phyloP scores from a whole-genome alignment of 2,329 filamentous ascomycete species.

The Metarhizium brunneum region DNA sequence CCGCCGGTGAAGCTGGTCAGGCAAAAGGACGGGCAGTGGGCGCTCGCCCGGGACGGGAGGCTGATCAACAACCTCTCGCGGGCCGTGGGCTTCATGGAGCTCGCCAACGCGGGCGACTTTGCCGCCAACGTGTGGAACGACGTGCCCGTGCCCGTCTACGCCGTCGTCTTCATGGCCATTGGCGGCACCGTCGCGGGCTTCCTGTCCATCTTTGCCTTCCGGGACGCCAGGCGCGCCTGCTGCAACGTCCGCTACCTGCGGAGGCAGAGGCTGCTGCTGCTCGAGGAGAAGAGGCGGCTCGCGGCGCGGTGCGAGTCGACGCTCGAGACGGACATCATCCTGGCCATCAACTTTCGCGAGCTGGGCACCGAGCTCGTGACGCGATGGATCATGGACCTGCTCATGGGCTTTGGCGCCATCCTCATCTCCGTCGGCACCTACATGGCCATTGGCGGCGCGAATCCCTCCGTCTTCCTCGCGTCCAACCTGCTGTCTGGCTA shows the following conservation, averaged over 20 bases:
- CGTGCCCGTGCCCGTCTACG: slow-evolving; percentile 37
- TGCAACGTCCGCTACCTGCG: slow-evolving; percentile 36
- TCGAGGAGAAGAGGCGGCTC: slow-evolving; percentile 10
- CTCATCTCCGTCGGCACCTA: slow-evolving; percentile 41
- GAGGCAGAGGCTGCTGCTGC: slow-evolving; percentile 27
- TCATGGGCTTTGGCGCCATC: slow-evolving; percentile 39
- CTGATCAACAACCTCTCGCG: slow-evolving; percentile 20
- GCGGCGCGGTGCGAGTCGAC: slow-evolving; percentile 3
- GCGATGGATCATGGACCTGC: slow-evolving; percentile 38
- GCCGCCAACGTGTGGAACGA: slow-evolving; percentile 49
- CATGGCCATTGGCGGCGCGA: slow-evolving; percentile 42
- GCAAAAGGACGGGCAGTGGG: slow-evolving; percentile 1
- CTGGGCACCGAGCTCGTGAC: slow-evolving; percentile 41
- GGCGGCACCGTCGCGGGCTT: slow-evolving; percentile 37
- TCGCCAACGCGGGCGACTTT: slow-evolving; percentile 47
- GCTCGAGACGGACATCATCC: slow-evolving; percentile 23
- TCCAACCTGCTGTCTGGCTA: slow-evolving; percentile 48
- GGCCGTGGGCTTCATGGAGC: slow-evolving; percentile 40
- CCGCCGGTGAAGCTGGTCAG: slow-evolving; percentile 10
- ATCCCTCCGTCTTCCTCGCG: slow-evolving; percentile 29
- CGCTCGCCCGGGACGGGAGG: slow-evolving; percentile 10
- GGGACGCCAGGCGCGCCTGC: slow-evolving; percentile 33
- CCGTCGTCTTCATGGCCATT: slow-evolving; percentile 40
- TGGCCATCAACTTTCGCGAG: slow-evolving; percentile 38
- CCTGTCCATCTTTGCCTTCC: slow-evolving; percentile 34